Base-by-base conservation (phyloP, 2,329 filamentous ascomycete species). In the Pyrenophora tritici-repentis region DNA sequence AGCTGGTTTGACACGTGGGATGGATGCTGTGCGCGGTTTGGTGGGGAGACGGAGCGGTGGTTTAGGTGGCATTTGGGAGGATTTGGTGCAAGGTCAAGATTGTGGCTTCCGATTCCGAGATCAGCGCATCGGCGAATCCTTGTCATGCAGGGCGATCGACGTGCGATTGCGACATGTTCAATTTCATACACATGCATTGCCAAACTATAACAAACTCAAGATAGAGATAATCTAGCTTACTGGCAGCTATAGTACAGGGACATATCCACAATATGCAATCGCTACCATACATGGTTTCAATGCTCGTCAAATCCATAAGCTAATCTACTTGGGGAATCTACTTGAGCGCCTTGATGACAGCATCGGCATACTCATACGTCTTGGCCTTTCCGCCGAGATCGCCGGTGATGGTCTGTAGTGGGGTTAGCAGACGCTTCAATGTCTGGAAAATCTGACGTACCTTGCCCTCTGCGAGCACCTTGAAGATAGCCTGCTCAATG, bases 341-440 rank as follows among this genome's bases (percentile, higher is more conserved):
- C 54, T 73, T 71, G 55, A 86, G 75, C 58, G 81, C 80, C 71
- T 81, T 80, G 77, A 97, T 97, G 74, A 99, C 97, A 65, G 94
- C 93, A 55, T 83, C 83, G 52, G 94, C 91, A 77, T 95, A 99
- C 81, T 99, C 90, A 79, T 87, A 81, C 53, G 94, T 99, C 86
- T 95, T 96, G 69, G 94, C 85, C 82, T 91, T 96, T 75, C 94
- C 94, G 68, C 94, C 94, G 68, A 99, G 82, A 78, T 99, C 94
- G 70, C 94, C 93, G 29, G 94, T 99, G 76, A 99, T 86, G 57
- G 86, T 78, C 83, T 85, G 68, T 40, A 13, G 18, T 14, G 24
- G 33, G 20, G 36, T 68, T 60, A 69, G 64, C 49, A 33, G 5
- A 18, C 31, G 10, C 16, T 8, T 7, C 13, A 37, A 18, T 6